Evolutionary conservation across 805 yeast genomes (phyloP), one percentile per base, ranked within the genome.

Genomic region (Candida maris): DNA sequence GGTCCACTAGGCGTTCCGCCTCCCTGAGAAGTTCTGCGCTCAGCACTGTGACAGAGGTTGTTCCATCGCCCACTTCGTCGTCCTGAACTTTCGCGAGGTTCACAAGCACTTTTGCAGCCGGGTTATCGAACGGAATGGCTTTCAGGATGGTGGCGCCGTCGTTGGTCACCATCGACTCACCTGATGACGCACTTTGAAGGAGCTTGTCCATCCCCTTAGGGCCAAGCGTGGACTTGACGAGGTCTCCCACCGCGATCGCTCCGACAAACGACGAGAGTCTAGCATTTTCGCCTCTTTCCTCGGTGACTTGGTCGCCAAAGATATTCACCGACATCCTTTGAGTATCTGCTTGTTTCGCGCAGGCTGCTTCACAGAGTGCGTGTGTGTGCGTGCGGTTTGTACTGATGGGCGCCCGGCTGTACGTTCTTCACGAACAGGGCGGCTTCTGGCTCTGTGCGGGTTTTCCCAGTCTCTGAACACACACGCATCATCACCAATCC

Each of bases 131-230:
- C 12, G 97, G 97, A 52, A 93, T 91, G 2, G 95, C 75, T 55
- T 89, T 88, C 47, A 93, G 68, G 46, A 93, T 93, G 3, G 99
- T 93, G 34, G 98, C 98, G 44, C 99, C 99, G 67, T 93, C 99
- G 61, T 93, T 93, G 32, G 99, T 93, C 25, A 93, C 89, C 56
- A 89, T 56, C 3, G 93, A 72, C 37, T 71, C 71, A 31, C 85
- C 86, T 28, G 93, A 77, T 4, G 88, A 73, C 14, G 96, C 85
- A 47, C 94, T 81, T 56, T 87, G 96, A 44, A 93, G 69, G 45
- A 93, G 69, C 61, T 93, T 93, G 63, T 93, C 99, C 97, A 93
- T 91, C 45, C 99, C 99, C 59, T 93, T 91, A 44, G 99, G 99
- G 12, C 99, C 99, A 46, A 93, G 68, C 3, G 98, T 85, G 20